A percentile compares a stretch with the other conserved stretches of the same genome.
phyloP scores from a whole-genome alignment of 495 filamentous ascomycete species.

The Pyrenula aspistea region DNA sequence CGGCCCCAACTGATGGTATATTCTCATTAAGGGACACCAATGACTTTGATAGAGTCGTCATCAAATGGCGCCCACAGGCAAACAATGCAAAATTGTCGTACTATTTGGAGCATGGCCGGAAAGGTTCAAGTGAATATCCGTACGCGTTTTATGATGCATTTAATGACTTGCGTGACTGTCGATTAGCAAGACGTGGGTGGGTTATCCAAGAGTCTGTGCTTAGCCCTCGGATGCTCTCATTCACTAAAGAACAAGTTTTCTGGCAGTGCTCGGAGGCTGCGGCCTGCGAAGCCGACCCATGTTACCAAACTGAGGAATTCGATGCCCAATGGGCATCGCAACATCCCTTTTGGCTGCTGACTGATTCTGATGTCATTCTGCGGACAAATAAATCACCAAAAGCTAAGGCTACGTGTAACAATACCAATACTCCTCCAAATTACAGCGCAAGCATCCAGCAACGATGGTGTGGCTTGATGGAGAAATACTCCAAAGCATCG shows the following conservation, averaged over 20 bases:
- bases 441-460: background rate
- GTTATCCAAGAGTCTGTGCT: slow-evolving; percentile 24
- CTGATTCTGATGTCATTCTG: background rate
- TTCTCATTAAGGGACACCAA: background rate
- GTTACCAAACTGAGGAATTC: background rate
- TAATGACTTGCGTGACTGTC: background rate
- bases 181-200: slow-evolving; percentile 12
- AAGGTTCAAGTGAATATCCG: slow-evolving; percentile 1
- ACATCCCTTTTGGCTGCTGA: background rate
- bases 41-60: background rate
- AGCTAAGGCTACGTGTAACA: background rate
- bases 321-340: background rate
- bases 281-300: background rate
- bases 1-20: background rate
- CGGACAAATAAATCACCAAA: background rate
- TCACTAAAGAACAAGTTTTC: slow-evolving; percentile 15
- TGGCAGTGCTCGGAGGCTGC: slow-evolving; percentile 19
- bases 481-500: background rate
- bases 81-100: background rate
- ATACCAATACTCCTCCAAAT: background rate
- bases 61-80: background rate
- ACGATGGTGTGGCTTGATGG: background rate
- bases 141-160: background rate
- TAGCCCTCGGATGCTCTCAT: slow-evolving; percentile 19
- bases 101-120: background rate